Evolutionary conservation across 106 monocot genomes (phyloP), one percentile per base, ranked within the genome.

Genomic region (Hemerocallis citrina): DNA sequence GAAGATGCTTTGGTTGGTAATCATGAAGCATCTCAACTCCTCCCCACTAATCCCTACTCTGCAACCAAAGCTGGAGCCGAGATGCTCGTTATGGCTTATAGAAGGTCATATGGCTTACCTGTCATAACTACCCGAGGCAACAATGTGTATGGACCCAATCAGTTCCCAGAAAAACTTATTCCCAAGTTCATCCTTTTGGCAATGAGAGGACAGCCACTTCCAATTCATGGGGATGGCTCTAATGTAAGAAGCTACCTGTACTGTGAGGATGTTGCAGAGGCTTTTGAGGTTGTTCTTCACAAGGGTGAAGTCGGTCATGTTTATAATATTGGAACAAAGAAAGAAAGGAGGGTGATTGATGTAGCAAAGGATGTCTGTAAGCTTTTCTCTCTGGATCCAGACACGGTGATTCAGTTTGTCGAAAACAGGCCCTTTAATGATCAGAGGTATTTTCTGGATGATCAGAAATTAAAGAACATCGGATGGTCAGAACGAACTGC

Each of bases 81-180:
- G 38, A 72, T 72, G 72, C 72, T 72, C 31, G 72, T 72, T 12
- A 72, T 72, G 72, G 72, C 72, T 16, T 72, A 72, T 34, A 65
- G 72, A 34, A 56, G 72, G 42, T 72, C 72, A 27, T 72, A 72
- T 49, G 72, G 72, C 5, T 16, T 72, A 7, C 72, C 72, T 3
- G 64, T 72, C 14, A 65, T 72, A 65, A 72, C 72, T 16, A 72
- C 72, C 6, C 64, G 72, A 0, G 72, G 72, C 10, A 72, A 72
- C 45, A 72, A 72, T 31, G 72, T 72, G 11, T 72, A 72, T 35
- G 72, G 72, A 12, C 72, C 65, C 1, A 72, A 72, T 49, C 72
- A 72, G 33, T 72, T 72, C 40, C 72, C 72, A 16, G 72, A 72
- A 20, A 72, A 72, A 37, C 57, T 72, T 34, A 72, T 72, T 48